These are phyloP conservation scores for Trichaptum fuscoviolaceum DNA, from an alignment of 768 basidiomycete genomes.

Conservation along the genomic window DNA sequence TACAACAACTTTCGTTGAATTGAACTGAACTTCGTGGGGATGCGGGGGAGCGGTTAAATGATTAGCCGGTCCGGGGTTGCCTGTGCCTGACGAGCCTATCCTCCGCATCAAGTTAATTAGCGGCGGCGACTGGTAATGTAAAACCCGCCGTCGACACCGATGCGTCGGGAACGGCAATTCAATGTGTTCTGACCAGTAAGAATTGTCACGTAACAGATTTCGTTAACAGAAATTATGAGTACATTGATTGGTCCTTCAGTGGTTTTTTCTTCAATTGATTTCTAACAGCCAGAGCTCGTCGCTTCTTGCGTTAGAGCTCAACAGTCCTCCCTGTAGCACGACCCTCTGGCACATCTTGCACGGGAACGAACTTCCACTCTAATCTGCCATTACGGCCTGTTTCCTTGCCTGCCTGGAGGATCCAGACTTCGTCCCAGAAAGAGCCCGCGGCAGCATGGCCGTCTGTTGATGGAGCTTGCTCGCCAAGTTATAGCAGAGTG, in stretches of 20 bases:
- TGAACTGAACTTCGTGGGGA: neutral
- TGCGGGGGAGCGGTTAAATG: neutral
- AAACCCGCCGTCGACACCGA: too few relatives aligned
- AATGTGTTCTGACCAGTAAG: too few relatives aligned
- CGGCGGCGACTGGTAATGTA: neutral
- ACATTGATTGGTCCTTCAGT: too few relatives aligned
- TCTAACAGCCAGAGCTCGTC: slow-evolving; percentile 37
- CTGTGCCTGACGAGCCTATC: neutral
- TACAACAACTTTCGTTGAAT: too few relatives aligned
- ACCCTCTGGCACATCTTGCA: slow-evolving; percentile 24
- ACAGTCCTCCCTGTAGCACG: slow-evolving; percentile 36
- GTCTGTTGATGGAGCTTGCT: slow-evolving; percentile 27
- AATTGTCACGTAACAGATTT: too few relatives aligned
- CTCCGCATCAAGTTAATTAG: neutral
- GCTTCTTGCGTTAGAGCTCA: slow-evolving; percentile 36
- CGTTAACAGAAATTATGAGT: too few relatives aligned
- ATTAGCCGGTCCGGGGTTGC: neutral
- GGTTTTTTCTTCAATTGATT: slow-evolving; percentile 21
- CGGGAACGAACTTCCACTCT: slow-evolving; percentile 21
- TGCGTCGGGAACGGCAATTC: too few relatives aligned
- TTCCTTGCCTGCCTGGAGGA: slow-evolving; percentile 16
- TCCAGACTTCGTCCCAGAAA: slow-evolving; percentile 38
- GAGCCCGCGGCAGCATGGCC: slow-evolving; percentile 35
- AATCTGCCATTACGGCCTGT: slow-evolving; percentile 13
- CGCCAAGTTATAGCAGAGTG: slow-evolving; percentile 33